Percentiles rank a stretch among this genome's conserved stretches.
These are phyloP conservation scores for Aspergillus pseudoglaucus DNA, from an alignment of 2,329 filamentous ascomycete species.

Conservation along the genomic window DNA sequence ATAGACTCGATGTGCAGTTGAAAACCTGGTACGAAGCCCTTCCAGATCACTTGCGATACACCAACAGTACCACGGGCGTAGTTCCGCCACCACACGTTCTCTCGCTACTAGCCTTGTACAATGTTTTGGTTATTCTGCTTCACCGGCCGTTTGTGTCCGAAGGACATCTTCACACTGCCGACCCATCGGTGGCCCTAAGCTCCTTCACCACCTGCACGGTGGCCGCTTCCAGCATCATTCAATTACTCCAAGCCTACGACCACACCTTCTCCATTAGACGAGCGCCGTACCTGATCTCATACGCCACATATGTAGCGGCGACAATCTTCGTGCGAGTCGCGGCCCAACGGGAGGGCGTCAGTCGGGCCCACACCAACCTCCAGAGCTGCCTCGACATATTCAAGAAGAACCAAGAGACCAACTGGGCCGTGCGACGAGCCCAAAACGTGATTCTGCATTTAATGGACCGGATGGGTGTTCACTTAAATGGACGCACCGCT, in stretches of 20 bases:
- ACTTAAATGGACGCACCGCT: not conserved
- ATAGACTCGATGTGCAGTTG: slow-evolving; percentile 37
- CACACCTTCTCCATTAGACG: slow-evolving; percentile 40
- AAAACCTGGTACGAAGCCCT: slow-evolving; percentile 38
- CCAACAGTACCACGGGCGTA: slow-evolving; percentile 11
- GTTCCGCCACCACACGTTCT: slow-evolving; percentile 42
- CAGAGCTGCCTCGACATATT: slow-evolving; percentile 44
- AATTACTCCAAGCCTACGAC: slow-evolving; percentile 41
- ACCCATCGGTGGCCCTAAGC: slow-evolving; percentile 36
- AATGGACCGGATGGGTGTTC: slow-evolving; percentile 41
- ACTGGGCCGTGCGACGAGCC: slow-evolving; percentile 44
- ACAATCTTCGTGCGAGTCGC: slow-evolving; percentile 49
- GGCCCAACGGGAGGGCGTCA: slow-evolving; percentile 37
- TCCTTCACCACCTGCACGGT: slow-evolving; percentile 42
- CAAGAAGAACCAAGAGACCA: slow-evolving; percentile 45
- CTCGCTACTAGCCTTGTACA: slow-evolving; percentile 43
- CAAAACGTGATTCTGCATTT: slow-evolving; percentile 41
- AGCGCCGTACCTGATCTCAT: slow-evolving; percentile 48
- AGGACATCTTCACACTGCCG: slow-evolving; percentile 37
- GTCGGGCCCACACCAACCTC: slow-evolving; percentile 36
- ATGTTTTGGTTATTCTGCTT: slow-evolving; percentile 48
- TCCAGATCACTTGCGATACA: slow-evolving; percentile 38
- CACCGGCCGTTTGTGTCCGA: slow-evolving; percentile 47
- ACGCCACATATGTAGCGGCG: slow-evolving; percentile 50
- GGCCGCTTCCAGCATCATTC: slow-evolving; percentile 42